Conservation (phyloP, 192 early-diverging fungal species). For the Backusella circina region DNA sequence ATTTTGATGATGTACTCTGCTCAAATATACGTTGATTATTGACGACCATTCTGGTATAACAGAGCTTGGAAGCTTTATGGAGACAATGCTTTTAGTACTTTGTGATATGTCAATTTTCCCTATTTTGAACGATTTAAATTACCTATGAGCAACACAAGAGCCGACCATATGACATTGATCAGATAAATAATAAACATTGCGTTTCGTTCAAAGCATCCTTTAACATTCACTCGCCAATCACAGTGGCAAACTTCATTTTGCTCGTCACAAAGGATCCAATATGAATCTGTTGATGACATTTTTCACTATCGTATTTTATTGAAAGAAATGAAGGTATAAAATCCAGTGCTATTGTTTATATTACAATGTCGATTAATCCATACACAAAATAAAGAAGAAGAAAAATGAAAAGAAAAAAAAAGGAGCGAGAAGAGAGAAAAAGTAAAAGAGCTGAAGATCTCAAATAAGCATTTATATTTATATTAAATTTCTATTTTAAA, state of each 20-base stretch:
- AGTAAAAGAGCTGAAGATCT: background rate
- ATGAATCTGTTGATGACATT: slow-evolving; percentile 1
- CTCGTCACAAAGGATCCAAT: slow-evolving; percentile 19
- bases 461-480: background rate
- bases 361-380: background rate
- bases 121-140: background rate
- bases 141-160: slow-evolving; percentile 11
- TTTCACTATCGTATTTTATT: background rate
- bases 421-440: background rate
- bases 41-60: slow-evolving; percentile 7
- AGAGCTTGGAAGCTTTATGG: background rate
- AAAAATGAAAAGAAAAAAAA: background rate
- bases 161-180: slow-evolving; percentile 1
- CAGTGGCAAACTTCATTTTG: slow-evolving; percentile 21
- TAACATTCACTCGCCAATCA: slow-evolving; percentile 24
- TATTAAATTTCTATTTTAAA: background rate
- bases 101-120: background rate
- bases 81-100: background rate
- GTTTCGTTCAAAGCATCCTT: slow-evolving; percentile 1
- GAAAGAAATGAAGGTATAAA: background rate
- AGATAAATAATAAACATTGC: slow-evolving; percentile 15
- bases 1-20: background rate
- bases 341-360: background rate
- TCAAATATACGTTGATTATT: slow-evolving; percentile 13
- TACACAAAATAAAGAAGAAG: background rate